Base-by-base conservation (phyloP, 371 early-diverging fungal species). In the Fennellomyces sp. region DNA sequence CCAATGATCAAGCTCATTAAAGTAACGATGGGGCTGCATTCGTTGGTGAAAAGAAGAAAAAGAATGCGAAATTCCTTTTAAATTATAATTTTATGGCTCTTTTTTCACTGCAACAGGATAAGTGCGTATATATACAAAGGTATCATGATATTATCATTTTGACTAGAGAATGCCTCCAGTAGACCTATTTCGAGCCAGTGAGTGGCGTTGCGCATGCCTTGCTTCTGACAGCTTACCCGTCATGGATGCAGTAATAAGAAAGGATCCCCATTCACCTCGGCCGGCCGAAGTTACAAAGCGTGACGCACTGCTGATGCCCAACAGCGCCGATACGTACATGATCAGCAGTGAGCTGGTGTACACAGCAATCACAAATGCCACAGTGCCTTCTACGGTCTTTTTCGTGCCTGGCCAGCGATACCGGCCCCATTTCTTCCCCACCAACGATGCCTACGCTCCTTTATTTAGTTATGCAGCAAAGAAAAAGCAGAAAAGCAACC, bases 301-400 rank as follows among this genome's bases (percentile, higher is more conserved):
- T n/a, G 63, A 47, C 13, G 69, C 63, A 25, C 58, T 63, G 21
- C 65, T 70, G 6, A 69, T 28, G 10, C 70, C 63, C 5, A 76
- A 13, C 5, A 75, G n/a, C 3, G 72, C 68, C 8, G 73, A 47
- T 25, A 47, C 47, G 28, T 70, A 72, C 17, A 66, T 66, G 52
- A 81, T 73, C 3, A 73, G 12, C 1, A 69, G 64, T 7, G 83
- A 74, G 17, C 84, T 82, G 11, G 76, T n/a, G 58, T 76, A 73
- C 19, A 90, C 84, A 45, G 86, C 78, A 0, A 75, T 54, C 4
- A 90, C 70, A 82, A 94, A 97, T 0, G 89, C 95, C 2, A 83
- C 30, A 0, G 97, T 91, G 25, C 97, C 97, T 76, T 96, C 94
- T 5, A 96, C 66, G 1, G 95, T 91, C 67, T 97, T 97, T 39